phyloP scores from a whole-genome alignment of 768 basidiomycete species.

The Phlebiopsis flavidoalba region DNA sequence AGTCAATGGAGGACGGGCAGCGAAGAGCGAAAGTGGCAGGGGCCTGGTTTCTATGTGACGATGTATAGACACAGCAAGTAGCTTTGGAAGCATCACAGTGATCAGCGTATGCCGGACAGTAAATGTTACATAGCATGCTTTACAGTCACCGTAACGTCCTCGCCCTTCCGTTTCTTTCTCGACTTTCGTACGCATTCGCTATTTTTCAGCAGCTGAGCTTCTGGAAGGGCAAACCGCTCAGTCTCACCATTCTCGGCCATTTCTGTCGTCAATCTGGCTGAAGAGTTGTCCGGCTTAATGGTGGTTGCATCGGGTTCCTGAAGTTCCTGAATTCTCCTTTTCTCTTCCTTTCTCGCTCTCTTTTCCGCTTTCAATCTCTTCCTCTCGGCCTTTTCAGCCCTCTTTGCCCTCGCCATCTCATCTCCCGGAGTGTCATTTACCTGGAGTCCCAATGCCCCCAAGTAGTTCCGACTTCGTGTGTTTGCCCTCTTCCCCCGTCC shows the following conservation, averaged over 20 bases:
- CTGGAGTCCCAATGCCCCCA: not conserved
- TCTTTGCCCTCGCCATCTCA: constrained; percentile 8
- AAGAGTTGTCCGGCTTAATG: not conserved
- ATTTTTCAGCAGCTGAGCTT: not conserved
- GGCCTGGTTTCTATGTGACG: constrained; percentile 47
- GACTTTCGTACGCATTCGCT: not conserved
- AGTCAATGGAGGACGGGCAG: constrained; percentile 15
- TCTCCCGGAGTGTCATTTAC: not conserved
- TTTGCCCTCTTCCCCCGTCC: constrained; percentile 4
- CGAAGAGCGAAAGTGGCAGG: constrained; percentile 25
- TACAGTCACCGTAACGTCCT: not conserved
- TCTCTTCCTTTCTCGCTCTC: constrained; percentile 21
- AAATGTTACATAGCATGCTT: not conserved
- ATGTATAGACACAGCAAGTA: constrained; percentile 34
- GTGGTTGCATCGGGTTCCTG: not conserved
- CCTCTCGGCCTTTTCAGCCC: constrained; percentile 12
- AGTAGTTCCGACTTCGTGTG: not conserved
- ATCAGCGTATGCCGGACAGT: not conserved
- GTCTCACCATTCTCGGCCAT: not conserved
- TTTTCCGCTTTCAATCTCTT: constrained; percentile 21
- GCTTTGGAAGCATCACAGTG: not conserved
- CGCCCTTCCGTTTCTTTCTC: not conserved
- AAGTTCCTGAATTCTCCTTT: not conserved
- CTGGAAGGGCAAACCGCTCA: not conserved
- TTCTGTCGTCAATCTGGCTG: not conserved